phyloP scores from a whole-genome alignment of 1,284 basidiomycete genomes.

The Cryptococcus amylolentus region DNA sequence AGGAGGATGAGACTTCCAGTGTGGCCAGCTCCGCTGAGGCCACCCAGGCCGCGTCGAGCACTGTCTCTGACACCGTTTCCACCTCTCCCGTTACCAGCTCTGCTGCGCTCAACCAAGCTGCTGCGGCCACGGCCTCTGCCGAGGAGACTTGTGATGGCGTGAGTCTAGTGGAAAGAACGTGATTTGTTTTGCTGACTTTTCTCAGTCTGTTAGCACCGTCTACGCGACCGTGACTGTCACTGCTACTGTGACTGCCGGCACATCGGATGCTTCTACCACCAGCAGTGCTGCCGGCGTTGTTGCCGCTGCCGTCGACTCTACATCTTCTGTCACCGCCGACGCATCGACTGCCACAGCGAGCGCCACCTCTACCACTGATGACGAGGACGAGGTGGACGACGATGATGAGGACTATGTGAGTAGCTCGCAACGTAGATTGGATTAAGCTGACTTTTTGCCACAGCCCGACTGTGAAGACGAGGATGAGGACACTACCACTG shows the following conservation, averaged over 20 bases:
- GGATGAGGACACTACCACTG: neutral
- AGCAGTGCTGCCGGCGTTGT: neutral
- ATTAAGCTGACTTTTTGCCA: neutral
- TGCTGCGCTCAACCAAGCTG: conserved; percentile 2
- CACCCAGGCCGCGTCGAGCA: too few relatives aligned
- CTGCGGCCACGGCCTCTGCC: neutral
- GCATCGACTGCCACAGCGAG: conserved; percentile 1
- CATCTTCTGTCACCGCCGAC: neutral
- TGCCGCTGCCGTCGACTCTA: neutral
- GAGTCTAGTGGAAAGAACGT: conserved; percentile 4
- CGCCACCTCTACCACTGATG: conserved; percentile 2
- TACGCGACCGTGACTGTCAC: conserved; percentile 24
- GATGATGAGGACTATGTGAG: conserved; percentile 13
- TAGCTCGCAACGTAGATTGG: neutral
- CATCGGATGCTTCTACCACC: conserved; percentile 1
- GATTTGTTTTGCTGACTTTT: neutral
- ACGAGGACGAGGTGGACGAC: neutral
- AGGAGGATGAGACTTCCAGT: conserved; percentile 15
- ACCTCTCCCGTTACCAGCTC: neutral
- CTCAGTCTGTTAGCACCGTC: conserved; percentile 15
- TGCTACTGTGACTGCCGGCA: conserved; percentile 18
- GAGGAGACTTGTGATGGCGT: conserved; percentile 16
- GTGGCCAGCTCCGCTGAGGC: neutral
- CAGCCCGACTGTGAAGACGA: neutral
- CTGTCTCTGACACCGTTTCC: neutral